Percentiles rank a stretch among this genome's conserved stretches.
phyloP scores from a whole-genome alignment of 2,329 filamentous ascomycete genomes.

The Phialophora tarda region DNA sequence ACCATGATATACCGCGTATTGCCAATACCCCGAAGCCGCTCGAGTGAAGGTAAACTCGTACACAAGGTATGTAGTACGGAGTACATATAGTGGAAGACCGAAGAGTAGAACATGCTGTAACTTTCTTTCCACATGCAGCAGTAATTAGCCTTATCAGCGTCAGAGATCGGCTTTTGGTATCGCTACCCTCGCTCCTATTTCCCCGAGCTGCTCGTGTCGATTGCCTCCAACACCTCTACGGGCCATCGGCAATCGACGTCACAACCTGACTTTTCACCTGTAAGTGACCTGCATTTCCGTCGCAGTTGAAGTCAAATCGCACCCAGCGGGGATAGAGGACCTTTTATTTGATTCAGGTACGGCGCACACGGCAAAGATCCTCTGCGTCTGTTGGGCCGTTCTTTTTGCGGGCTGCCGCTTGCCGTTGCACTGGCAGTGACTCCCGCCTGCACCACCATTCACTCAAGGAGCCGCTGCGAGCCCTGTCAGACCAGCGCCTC shows the following conservation, averaged over 20 bases:
- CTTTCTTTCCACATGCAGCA: background rate
- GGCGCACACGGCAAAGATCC: background rate
- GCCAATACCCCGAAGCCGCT: background rate
- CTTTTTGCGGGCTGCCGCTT: background rate
- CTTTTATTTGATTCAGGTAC: conserved; percentile 7
- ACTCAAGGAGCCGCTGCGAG: conserved; percentile 1
- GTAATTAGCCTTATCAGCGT: background rate
- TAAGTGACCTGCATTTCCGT: background rate
- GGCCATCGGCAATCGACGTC: conserved; percentile 4
- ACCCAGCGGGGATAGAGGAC: background rate
- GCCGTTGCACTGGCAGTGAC: conserved; percentile 3
- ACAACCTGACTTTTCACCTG: background rate
- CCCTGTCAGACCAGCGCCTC: conserved; percentile 11
- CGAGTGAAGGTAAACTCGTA: background rate
- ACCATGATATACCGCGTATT: background rate
- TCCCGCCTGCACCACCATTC: conserved; percentile 6
- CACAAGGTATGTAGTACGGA: background rate
- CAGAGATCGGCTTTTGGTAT: background rate
- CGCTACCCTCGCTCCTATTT: background rate
- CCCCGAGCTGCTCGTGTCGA: background rate
- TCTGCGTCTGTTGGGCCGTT: background rate
- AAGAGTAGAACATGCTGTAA: background rate
- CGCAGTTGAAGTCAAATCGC: background rate
- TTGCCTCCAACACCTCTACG: background rate
- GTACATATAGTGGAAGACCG: background rate